Base-by-base conservation (phyloP, 2,329 filamentous ascomycete species). In the Epichloe scottii region DNA sequence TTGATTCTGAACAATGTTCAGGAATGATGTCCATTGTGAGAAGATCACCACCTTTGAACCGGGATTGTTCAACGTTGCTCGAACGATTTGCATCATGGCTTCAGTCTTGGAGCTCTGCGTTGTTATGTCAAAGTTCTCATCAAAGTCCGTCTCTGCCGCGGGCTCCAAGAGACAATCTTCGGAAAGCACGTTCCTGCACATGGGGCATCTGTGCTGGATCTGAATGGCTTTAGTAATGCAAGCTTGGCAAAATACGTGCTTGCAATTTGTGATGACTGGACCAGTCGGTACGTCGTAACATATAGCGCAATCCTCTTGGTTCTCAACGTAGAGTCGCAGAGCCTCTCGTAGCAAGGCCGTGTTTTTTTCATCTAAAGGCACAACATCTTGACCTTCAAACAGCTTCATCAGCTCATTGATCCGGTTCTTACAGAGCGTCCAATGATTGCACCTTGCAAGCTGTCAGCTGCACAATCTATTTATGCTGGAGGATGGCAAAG, bases 261-360 rank as follows among this genome's bases (percentile, higher is more conserved):
- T 87, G 67, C 89, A 95, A 46, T 82, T 79, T 1, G 89, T 95
- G 59, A 95, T 94, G 49, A 93, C 80, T 0, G 89, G 87, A 3
- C 78, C 71, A 26, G 80, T 79, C 3, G 91, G 72, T 0, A 72
- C 70, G 33, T 94, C 88, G 34, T 90, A 77, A 64, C 90, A 95
- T 48, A 95, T 78, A 0, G 87, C 75, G 60, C 90, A 95, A 53
- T 90, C 84, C 58, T 95, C 89, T 54, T 87, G 85, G 44, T 75
- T 84, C 56, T 94, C 87, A 50, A 91, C 85, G 55, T 81, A 82
- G 7, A 94, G 72, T 53, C 86, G 81, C 3, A 95, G 75, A 48
- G 90, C 78, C 50, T 85, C 78, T 59, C 90, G 87, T 15, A 95
- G 71, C 11, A 87, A 79, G 19, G 75, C 75, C 21, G 78, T 71